Evolutionary conservation across 768 basidiomycete species (phyloP), one percentile per base, ranked within the genome.

Genomic region (Dendrothele bispora): DNA sequence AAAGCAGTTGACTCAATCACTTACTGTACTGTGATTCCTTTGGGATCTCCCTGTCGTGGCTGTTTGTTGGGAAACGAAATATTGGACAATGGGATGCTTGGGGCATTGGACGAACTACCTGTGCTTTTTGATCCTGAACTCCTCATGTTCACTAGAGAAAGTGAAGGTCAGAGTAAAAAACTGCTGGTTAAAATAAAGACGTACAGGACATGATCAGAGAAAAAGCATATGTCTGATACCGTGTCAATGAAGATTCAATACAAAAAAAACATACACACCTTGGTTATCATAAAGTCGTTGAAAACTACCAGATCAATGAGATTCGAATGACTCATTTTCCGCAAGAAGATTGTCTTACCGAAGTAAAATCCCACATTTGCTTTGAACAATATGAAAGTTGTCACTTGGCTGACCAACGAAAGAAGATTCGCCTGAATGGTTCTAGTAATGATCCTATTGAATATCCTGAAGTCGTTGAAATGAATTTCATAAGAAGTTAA

Each of bases 341-440:
- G 17, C 17, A 26, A 12, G 4, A 22, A 7, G 3, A n/a, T 24
- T 12, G 38, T n/a, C 44, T 46, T 35, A 46, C 44, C 26, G n/a
- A 46, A 46, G 44, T 46, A 46, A 1, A 26, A 34, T 5, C 27
- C 22, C 8, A 46, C 44, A 21, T 46, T 6, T 14, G 44, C 22
- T 14, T 46, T 46, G 17, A 46, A 46, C 44, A 46, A 36, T 34
- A 46, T 27, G 34, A 46, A 46, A 34, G 38, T 46, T 17, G 44
- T 36, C 10, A 46, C 44, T 35, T 46, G 44, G 29, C 34, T 46
- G 4, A 46, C 3, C 18, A 46, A 36, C 12, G 44, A 27, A n/a
- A 46, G 21, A 5, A 35, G 25, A 18, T 46, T 46, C 15, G 34
- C 36, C 24, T 46, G 44, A 24, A 46, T 17, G 24, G 44, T 46